Evolutionary conservation across 2,329 filamentous ascomycete genomes (phyloP), one percentile per base, ranked within the genome.

Genomic region (Fusarium tuaranense): DNA sequence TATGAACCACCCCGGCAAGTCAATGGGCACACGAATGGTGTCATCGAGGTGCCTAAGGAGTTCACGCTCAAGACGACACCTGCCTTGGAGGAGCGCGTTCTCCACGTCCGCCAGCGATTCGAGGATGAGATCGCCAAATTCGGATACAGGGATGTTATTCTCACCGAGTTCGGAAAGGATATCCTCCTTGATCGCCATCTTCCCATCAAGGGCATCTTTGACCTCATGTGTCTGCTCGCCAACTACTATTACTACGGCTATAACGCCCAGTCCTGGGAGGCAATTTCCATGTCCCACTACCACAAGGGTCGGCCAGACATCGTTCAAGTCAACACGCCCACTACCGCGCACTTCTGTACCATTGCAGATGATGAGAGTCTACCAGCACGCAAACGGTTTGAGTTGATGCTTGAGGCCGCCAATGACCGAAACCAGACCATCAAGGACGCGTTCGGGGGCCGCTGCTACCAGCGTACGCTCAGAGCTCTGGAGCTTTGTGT

Each of bases 231-330:
- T 5, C 48, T 66, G 16, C 71, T 73, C 30, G 68, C 65, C 22
- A 68, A 65, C 55, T 66, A 71, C 44, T 73, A 71, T 27, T 71
- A 66, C 55, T 68, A 66, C 20, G 71, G 71, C 51, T 66, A 66
- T 27, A 73, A 71, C 22, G 62, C 65, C 7, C 68, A 60, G 3
- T 71, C 62, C 5, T 73, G 71, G 71, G 65, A 68, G 38, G 68
- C 71, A 13, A 38, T 73, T 9, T 73, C 71, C 18, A 73, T 71
- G 68, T 65, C 65, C 5, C 71, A 73, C 63, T 73, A 71, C 51
- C 71, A 73, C 65, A 71, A 71, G 27, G 71, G 71, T 3, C 68
- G 71, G 3, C 68, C 69, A 6, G 71, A 73, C 20, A 73, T 73
- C 14, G 66, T 73, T 0, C 71, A 73, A 39, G 63, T 66, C 20